Conservation (phyloP, 176 grass and related monocot species). For the Carex pumila region DNA sequence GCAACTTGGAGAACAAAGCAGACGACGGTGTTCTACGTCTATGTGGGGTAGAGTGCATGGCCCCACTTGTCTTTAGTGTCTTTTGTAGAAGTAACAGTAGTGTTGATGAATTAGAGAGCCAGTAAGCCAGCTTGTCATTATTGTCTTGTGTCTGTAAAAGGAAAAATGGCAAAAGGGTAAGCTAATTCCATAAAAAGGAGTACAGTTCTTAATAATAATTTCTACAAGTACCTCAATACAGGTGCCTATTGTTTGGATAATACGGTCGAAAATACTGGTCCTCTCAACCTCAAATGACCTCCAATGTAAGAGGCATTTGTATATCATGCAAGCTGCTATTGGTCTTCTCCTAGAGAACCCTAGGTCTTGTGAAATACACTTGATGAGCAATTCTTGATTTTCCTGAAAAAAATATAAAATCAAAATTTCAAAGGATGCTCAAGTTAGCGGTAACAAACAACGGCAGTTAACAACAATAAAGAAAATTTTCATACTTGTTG, state of each 20-base stretch:
- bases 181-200: conserved; percentile 4
- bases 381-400: conserved; percentile 90
- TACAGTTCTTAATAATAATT: neutral
- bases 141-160: conserved; percentile 64
- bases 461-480: neutral
- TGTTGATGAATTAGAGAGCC: conserved; percentile 95
- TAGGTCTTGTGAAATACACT: conserved; percentile 94
- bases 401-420: conserved; percentile 41
- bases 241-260: conserved; percentile 93
- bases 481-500: conserved; percentile 55
- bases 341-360: conserved; percentile 81
- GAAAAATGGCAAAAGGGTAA: conserved; percentile 1
- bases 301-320: conserved; percentile 96
- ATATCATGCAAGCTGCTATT: conserved; percentile 92
- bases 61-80: conserved; percentile 82
- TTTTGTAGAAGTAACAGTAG: conserved; percentile 85
- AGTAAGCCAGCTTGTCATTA: conserved; percentile 80
- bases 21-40: conserved; percentile 69
- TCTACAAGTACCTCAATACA: conserved; percentile 48
- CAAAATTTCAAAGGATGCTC: conserved; percentile 27
- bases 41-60: conserved; percentile 72
- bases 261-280: conserved; percentile 85
- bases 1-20: conserved; percentile 82
- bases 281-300: conserved; percentile 99
- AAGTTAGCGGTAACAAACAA: conserved; percentile 21